Evolutionary conservation across 202 grass and related monocot genomes (phyloP).

Genomic region (Zoysia matrella): DNA sequence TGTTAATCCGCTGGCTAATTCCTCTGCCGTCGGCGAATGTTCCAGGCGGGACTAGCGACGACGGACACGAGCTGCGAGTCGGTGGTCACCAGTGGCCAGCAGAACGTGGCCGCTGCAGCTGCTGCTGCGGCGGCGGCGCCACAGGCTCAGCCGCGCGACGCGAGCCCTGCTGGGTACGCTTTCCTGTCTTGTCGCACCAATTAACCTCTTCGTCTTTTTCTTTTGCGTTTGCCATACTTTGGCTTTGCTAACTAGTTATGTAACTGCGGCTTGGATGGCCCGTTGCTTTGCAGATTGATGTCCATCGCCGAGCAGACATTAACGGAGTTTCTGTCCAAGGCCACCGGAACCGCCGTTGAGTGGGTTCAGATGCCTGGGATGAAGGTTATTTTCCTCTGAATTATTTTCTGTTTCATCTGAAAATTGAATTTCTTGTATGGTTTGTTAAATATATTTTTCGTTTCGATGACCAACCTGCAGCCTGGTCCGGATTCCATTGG

Average conservation of each 20-base stretch:
- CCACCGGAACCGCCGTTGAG: slow-evolving; percentile 78
- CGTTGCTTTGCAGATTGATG: slow-evolving; percentile 54
- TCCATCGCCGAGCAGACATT: slow-evolving; percentile 73
- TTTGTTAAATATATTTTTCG: slow-evolving; percentile 43
- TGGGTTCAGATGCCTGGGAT: slow-evolving; percentile 87
- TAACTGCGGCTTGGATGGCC: neutral
- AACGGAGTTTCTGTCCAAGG: slow-evolving; percentile 82
- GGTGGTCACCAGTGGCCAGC: slow-evolving; percentile 72
- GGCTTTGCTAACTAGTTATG: neutral
- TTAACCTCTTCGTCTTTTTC: neutral
- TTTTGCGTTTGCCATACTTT: slow-evolving; percentile 21
- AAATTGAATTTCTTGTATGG: neutral
- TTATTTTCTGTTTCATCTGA: neutral
- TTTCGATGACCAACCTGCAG: slow-evolving; percentile 51
- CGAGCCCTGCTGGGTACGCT: slow-evolving; percentile 63
- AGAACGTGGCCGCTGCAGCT: slow-evolving; percentile 38
- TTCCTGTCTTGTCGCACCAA: slow-evolving; percentile 3
- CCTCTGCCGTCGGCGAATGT: neutral
- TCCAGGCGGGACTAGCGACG: slow-evolving; percentile 62
- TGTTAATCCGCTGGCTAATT: neutral
- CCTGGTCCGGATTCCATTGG: slow-evolving; percentile 99
- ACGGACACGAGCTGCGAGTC: slow-evolving; percentile 84
- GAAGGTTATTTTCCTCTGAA: slow-evolving; percentile 49
- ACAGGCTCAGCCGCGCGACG: slow-evolving; percentile 56
- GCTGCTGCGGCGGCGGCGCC: slow-evolving; percentile 5